Percentiles rank a stretch among this genome's conserved stretches.
Conservation (phyloP, 495 filamentous ascomycete species). For the Talaromyces ruber region DNA sequence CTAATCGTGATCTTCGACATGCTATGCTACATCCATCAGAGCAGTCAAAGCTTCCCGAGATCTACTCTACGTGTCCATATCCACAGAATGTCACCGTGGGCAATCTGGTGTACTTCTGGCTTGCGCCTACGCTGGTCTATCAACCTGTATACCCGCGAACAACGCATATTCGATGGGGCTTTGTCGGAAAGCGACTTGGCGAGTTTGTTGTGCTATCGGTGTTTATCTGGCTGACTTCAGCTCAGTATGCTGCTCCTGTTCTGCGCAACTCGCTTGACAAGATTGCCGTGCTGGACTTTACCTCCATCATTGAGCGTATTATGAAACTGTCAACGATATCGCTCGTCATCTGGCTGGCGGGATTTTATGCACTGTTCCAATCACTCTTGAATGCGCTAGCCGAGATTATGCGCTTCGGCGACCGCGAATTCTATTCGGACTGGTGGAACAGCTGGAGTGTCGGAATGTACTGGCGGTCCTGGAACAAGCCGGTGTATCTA, state of each 20-base stretch:
- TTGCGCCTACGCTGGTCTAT: conserved; percentile 92
- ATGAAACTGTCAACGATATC: conserved; percentile 94
- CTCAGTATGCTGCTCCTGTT: conserved; percentile 88
- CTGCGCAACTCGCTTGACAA: conserved; percentile 82
- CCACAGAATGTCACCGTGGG: conserved; percentile 78
- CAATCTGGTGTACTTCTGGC: conserved; percentile 93
- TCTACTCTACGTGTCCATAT: conserved; percentile 81
- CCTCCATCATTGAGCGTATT: conserved; percentile 75
- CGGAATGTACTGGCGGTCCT: conserved; percentile 86
- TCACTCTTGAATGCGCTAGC: conserved; percentile 81
- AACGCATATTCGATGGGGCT: conserved; percentile 67
- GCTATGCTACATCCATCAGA: conserved; percentile 63
- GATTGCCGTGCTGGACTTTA: conserved; percentile 70
- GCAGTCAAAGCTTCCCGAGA: conserved; percentile 56
- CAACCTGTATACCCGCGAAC: conserved; percentile 92
- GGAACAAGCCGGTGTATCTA: conserved; percentile 94
- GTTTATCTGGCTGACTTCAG: conserved; percentile 87
- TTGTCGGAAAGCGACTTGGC: conserved; percentile 71
- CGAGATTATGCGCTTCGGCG: conserved; percentile 81
- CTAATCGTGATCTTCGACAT: conserved; percentile 89
- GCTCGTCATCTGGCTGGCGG: conserved; percentile 89
- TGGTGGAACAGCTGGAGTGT: conserved; percentile 95
- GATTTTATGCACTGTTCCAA: conserved; percentile 95
- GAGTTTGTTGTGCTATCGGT: conserved; percentile 68
- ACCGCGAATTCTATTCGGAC: conserved; percentile 89